Conservation (phyloP, 1,284 basidiomycete genomes). For the Cryptococcus depauperatus region DNA sequence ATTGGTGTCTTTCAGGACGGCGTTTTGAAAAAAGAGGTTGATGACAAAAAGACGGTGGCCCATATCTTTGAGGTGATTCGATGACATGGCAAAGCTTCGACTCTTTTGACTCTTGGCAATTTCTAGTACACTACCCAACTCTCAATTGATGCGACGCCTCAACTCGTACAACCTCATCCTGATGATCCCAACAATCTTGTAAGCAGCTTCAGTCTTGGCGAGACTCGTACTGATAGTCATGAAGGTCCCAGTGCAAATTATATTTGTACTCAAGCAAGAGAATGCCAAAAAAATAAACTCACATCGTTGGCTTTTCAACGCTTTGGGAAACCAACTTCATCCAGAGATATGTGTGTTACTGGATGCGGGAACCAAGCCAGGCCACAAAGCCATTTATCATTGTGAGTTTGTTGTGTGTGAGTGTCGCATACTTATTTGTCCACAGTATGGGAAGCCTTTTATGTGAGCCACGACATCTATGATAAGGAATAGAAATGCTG, state of each 20-base stretch:
- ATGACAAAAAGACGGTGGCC: conserved; percentile 85
- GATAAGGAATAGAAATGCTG: background rate
- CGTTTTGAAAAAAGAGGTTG: conserved; percentile 84
- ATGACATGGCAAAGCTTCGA: background rate
- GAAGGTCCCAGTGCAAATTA: conserved; percentile 80
- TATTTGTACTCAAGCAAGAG: conserved; percentile 89
- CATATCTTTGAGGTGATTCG: conserved; percentile 74
- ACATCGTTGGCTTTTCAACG: conserved; percentile 93
- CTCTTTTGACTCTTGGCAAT: background rate
- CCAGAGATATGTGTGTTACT: conserved; percentile 85
- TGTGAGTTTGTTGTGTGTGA: conserved; percentile 33
- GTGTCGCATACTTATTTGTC: background rate
- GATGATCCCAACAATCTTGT: conserved; percentile 80
- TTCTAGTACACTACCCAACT: conserved; percentile 75
- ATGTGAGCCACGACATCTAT: conserved; percentile 28
- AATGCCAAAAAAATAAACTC: conserved; percentile 97
- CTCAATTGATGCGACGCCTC: conserved; percentile 81
- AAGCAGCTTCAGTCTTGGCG: background rate
- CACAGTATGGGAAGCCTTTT: conserved; percentile 70
- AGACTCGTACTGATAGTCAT: background rate
- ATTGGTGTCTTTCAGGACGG: conserved; percentile 88
- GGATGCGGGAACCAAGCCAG: conserved; percentile 92
- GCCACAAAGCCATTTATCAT: conserved; percentile 93
- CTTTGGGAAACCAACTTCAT: conserved; percentile 75
- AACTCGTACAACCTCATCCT: conserved; percentile 78